Percentiles rank a stretch among this genome's conserved stretches.
Conservation (phyloP, 345 rosid genomes). For the Ceriops zippeliana region DNA sequence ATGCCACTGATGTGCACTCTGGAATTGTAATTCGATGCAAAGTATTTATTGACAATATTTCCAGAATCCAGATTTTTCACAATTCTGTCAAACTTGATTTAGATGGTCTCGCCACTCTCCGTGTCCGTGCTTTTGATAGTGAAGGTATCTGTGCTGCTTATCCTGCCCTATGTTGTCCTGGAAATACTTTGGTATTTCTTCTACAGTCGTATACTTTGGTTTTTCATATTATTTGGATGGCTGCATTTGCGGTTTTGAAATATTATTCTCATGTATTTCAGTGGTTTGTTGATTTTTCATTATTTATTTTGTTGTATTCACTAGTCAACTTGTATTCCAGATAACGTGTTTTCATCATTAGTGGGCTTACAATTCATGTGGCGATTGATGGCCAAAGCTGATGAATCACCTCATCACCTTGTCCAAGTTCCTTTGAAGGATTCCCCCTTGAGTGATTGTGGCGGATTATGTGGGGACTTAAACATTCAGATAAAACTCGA, state of each 20-base stretch:
- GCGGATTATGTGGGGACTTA: slow-evolving; percentile 86
- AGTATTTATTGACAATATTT: slow-evolving; percentile 84
- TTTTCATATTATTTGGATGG: not conserved
- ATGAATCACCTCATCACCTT: slow-evolving; percentile 67
- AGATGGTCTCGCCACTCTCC: slow-evolving; percentile 92
- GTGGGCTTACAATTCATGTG: slow-evolving; percentile 92
- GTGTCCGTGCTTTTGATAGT: slow-evolving; percentile 79
- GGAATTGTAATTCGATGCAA: slow-evolving; percentile 95
- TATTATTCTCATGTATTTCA: not conserved
- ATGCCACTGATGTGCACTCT: slow-evolving; percentile 71
- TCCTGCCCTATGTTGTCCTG: not conserved
- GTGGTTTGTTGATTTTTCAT: not conserved
- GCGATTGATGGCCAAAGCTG: slow-evolving; percentile 60
- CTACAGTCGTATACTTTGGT: too few relatives aligned
- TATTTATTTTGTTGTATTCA: slow-evolving; percentile 3
- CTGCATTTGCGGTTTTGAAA: not conserved
- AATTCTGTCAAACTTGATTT: slow-evolving; percentile 87
- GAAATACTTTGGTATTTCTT: too few relatives aligned
- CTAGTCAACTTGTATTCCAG: slow-evolving; percentile 40
- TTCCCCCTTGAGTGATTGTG: slow-evolving; percentile 89
- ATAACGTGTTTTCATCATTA: slow-evolving; percentile 82
- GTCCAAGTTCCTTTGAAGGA: slow-evolving; percentile 87
- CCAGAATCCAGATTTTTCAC: slow-evolving; percentile 89
- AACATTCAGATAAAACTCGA: slow-evolving; percentile 76
- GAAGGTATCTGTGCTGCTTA: slow-evolving; percentile 48